phyloP scores from a whole-genome alignment of 805 yeast genomes.

The Brettanomyces sp. region DNA sequence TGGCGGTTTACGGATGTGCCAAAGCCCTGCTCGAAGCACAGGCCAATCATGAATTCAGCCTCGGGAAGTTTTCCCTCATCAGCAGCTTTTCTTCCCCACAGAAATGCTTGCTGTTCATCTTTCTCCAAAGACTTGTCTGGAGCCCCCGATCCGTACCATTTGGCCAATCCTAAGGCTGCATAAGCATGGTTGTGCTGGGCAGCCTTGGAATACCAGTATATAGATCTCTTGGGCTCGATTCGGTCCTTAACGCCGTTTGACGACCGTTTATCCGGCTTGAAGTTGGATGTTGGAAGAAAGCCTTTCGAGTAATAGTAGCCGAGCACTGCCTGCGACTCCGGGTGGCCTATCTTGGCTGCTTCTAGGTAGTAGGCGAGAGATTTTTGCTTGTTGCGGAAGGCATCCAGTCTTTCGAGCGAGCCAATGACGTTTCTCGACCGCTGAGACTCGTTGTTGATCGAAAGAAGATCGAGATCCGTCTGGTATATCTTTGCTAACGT shows the following conservation, averaged over 20 bases:
- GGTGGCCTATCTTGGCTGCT: slow-evolving; percentile 52
- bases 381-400: slow-evolving; percentile 26
- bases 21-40: slow-evolving; percentile 58
- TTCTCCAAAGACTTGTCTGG: slow-evolving; percentile 35
- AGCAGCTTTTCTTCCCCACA: slow-evolving; percentile 59
- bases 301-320: slow-evolving; percentile 74
- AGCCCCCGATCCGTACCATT: slow-evolving; percentile 72
- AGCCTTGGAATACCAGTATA: slow-evolving; percentile 68
- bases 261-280: slow-evolving; percentile 24
- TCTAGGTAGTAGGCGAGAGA: slow-evolving; percentile 46
- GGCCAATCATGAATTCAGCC: slow-evolving; percentile 63
- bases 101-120: slow-evolving; percentile 55
- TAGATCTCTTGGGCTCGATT: slow-evolving; percentile 46
- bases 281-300: slow-evolving; percentile 23
- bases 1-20: slow-evolving; percentile 37
- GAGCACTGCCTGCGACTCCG: slow-evolving; percentile 60
- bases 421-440: slow-evolving; percentile 25
- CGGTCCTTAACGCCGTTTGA: slow-evolving; percentile 6
- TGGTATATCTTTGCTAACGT: slow-evolving; percentile 28
- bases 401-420: slow-evolving; percentile 23
- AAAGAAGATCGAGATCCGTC: slow-evolving; percentile 23
- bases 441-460: slow-evolving; percentile 15
- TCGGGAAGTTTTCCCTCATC: slow-evolving; percentile 44
- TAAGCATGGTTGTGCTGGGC: slow-evolving; percentile 57
- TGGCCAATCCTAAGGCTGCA: slow-evolving; percentile 64